Conservation (phyloP, 1,284 basidiomycete species). For the Cryptococcus amylolentus region DNA sequence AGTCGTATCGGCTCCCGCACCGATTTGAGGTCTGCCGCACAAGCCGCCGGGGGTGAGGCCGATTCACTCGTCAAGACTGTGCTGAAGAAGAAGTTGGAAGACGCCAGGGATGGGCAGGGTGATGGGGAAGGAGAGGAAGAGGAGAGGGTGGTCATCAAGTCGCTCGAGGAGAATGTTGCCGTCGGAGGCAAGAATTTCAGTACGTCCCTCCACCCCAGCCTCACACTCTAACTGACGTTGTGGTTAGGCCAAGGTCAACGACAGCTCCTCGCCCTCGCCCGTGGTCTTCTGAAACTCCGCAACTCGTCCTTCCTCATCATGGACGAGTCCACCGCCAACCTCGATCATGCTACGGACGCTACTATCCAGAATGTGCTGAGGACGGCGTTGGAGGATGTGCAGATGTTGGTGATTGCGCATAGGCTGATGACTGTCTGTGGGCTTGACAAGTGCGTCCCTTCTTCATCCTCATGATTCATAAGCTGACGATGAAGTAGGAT, state of each 20-base stretch:
- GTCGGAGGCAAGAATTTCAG: conserved; percentile 52
- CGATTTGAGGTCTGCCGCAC: conserved; percentile 1
- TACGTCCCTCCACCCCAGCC: conserved; percentile 1
- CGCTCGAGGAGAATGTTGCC: conserved; percentile 53
- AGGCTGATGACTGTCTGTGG: conserved; percentile 53
- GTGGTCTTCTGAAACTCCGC: conserved; percentile 54
- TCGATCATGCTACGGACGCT: conserved; percentile 52
- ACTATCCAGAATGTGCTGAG: conserved; percentile 52
- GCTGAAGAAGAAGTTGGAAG: conserved; percentile 13
- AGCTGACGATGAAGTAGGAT: conserved; percentile 37
- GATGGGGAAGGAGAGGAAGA: conserved; percentile 29
- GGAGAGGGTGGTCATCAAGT: conserved; percentile 52
- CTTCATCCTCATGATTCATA: conserved; percentile 17
- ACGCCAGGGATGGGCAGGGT: conserved; percentile 4
- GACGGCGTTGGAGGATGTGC: conserved; percentile 46
- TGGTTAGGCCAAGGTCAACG: conserved; percentile 55
- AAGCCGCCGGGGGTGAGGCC: background rate
- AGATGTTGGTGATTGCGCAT: conserved; percentile 54
- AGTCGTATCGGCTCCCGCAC: conserved; percentile 16
- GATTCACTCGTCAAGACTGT: conserved; percentile 2
- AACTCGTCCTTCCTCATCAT: conserved; percentile 55
- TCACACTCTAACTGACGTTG: background rate
- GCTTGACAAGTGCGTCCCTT: conserved; percentile 46
- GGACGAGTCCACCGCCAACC: conserved; percentile 56
- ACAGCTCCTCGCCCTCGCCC: conserved; percentile 56